A percentile compares a stretch with the other conserved stretches of the same genome.
phyloP scores from a whole-genome alignment of 768 basidiomycete species.

The Pluteus cervinus region DNA sequence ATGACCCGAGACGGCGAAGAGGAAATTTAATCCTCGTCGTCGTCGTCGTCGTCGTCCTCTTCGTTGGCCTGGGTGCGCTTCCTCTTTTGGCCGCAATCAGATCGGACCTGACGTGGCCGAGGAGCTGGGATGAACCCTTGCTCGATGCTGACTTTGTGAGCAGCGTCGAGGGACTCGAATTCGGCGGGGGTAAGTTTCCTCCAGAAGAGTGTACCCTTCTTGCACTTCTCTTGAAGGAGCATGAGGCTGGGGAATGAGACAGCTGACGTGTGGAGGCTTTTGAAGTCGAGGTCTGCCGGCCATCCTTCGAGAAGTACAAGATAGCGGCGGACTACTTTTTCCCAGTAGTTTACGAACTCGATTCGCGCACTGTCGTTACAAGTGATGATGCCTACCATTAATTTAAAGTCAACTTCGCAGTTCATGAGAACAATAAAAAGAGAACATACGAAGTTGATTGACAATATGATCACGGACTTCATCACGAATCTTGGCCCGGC shows the following conservation, averaged over 20 bases:
- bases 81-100: slow-evolving; percentile 7
- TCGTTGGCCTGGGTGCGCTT: background rate
- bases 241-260: slow-evolving; percentile 7
- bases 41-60: background rate
- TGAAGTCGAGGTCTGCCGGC: slow-evolving; percentile 12
- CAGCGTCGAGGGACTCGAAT: slow-evolving; percentile 4
- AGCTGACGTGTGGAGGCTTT: slow-evolving; percentile 11
- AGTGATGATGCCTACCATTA: slow-evolving; percentile 6
- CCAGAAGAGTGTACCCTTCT: slow-evolving; percentile 9
- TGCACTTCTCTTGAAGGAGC: slow-evolving; percentile 8
- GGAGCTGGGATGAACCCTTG: slow-evolving; percentile 4
- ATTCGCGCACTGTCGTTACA: slow-evolving; percentile 7
- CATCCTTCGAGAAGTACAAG: slow-evolving; percentile 13
- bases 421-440: background rate
- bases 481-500: background rate
- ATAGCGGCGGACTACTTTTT: slow-evolving; percentile 9
- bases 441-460: slow-evolving; percentile 1
- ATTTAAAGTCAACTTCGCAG: background rate
- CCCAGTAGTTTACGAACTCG: slow-evolving; percentile 13
- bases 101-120: slow-evolving; percentile 2
- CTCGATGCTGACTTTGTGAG: slow-evolving; percentile 2
- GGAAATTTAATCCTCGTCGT: background rate
- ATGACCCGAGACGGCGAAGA: too few relatives aligned
- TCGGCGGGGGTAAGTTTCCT: slow-evolving; percentile 8
- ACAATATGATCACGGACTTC: slow-evolving; percentile 1